These are phyloP conservation scores for Neurospora sp. DNA, from an alignment of 495 filamentous ascomycete species.

Conservation along the genomic window DNA sequence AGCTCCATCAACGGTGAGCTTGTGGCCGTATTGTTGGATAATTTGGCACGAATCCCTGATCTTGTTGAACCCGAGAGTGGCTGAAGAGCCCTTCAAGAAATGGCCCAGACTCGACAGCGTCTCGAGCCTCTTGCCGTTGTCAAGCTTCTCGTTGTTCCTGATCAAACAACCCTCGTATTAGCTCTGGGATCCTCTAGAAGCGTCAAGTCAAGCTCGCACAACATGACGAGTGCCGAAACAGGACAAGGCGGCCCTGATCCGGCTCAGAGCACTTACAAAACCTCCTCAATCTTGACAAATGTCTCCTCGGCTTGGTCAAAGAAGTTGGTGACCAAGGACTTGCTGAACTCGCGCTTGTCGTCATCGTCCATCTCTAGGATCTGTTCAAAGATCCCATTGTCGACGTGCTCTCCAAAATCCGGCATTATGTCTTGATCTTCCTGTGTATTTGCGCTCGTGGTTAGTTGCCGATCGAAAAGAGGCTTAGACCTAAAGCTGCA, in stretches of 20 bases:
- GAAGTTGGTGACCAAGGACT: conserved; percentile 81
- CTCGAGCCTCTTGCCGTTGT: conserved; percentile 41
- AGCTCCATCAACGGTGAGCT: conserved; percentile 66
- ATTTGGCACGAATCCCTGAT: conserved; percentile 91
- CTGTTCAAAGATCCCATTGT: conserved; percentile 74
- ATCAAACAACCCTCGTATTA: conserved; percentile 5
- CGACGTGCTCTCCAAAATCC: conserved; percentile 60
- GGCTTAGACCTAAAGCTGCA: background rate
- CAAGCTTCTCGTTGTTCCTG: conserved; percentile 40
- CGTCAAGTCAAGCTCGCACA: background rate
- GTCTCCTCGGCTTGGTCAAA: conserved; percentile 85
- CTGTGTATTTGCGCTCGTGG: conserved; percentile 3
- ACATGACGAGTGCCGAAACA: background rate
- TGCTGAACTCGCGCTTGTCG: conserved; percentile 66
- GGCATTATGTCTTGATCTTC: conserved; percentile 22
- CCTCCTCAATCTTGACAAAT: conserved; percentile 73
- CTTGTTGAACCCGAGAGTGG: conserved; percentile 84
- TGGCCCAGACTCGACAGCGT: conserved; percentile 78
- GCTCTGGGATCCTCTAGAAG: background rate
- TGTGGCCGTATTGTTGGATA: conserved; percentile 84
- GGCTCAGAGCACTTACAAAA: conserved; percentile 53
- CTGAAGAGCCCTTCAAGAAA: conserved; percentile 97
- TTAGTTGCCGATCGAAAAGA: conserved; percentile 2
- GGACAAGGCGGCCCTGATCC: background rate
- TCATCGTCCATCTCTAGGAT: conserved; percentile 97